These are phyloP conservation scores for Hydrangea macrophylla DNA, from an alignment of 148 eudicot species.

Conservation along the genomic window DNA sequence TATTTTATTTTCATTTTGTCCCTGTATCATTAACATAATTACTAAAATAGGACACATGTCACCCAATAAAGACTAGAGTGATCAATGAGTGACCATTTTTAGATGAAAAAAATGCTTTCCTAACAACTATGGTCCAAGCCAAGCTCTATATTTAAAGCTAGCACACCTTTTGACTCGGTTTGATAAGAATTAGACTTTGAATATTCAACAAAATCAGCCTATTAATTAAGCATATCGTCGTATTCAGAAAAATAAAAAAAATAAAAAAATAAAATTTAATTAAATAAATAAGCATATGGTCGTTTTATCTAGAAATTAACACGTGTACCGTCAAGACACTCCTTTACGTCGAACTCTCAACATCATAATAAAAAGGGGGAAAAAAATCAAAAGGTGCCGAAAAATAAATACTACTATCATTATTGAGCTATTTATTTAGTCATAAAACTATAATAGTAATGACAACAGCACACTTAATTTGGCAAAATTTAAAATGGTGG, in stretches of 20 bases:
- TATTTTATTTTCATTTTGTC: too few species aligned
- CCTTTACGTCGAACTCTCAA: not conserved
- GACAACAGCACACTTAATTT: not conserved
- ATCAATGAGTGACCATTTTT: too few species aligned
- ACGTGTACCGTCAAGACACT: not conserved
- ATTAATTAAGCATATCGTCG: not conserved
- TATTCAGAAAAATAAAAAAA: too few species aligned
- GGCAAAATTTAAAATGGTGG: conserved; percentile 7
- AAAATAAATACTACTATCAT: not conserved
- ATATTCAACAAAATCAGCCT: not conserved
- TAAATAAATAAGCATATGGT: too few species aligned
- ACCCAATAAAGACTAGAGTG: too few species aligned
- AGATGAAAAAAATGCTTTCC: too few species aligned
- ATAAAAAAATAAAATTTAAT: too few species aligned
- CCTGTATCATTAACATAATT: too few species aligned
- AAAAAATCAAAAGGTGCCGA: conserved; percentile 1
- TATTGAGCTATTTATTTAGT: not conserved
- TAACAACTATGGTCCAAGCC: conserved; percentile 7
- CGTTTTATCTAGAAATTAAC: not conserved
- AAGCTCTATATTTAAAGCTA: not conserved
- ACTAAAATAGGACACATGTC: too few species aligned
- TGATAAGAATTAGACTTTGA: conserved; percentile 4
- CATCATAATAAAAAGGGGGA: too few species aligned
- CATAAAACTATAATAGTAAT: not conserved
- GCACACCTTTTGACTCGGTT: not conserved